These are phyloP conservation scores for Fusarium graminum DNA, from an alignment of 2,329 filamentous ascomycete species.

Conservation along the genomic window DNA sequence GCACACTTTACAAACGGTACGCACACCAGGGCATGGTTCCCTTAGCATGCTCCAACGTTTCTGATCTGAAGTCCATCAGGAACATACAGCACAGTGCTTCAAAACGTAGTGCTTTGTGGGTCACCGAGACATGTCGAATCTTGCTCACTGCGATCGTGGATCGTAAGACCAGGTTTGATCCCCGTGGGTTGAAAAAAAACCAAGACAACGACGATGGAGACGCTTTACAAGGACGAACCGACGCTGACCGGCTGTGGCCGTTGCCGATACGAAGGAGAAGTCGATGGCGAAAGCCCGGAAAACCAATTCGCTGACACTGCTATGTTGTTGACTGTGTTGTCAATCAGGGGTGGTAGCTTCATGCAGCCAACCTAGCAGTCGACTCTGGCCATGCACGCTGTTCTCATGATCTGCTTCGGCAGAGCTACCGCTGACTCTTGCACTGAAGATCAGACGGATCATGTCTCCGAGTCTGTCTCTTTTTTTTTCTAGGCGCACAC, in stretches of 20 bases:
- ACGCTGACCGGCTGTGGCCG: conserved; percentile 41
- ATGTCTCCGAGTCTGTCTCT: conserved; percentile 23
- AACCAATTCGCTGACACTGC: conserved; percentile 5
- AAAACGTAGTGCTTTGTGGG: conserved; percentile 25
- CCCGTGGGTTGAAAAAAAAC: conserved; percentile 32
- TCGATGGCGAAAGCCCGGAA: background rate
- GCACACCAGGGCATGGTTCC: conserved; percentile 19
- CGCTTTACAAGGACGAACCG: conserved; percentile 33
- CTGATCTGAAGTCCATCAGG: conserved; percentile 37
- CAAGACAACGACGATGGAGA: conserved; percentile 22
- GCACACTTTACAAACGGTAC: conserved; percentile 24
- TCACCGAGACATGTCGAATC: conserved; percentile 38
- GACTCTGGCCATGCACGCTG: conserved; percentile 13
- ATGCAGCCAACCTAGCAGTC: conserved; percentile 20
- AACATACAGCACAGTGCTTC: conserved; percentile 24
- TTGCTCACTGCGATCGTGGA: conserved; percentile 46
- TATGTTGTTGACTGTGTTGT: conserved; percentile 10
- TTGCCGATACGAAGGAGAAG: background rate
- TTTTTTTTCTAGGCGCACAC: conserved; percentile 33
- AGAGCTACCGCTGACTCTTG: conserved; percentile 31
- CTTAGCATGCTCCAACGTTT: conserved; percentile 40
- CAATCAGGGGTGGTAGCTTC: conserved; percentile 8
- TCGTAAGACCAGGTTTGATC: conserved; percentile 44
- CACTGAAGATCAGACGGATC: conserved; percentile 29
- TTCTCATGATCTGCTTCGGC: conserved; percentile 36